Base-by-base conservation (phyloP, 495 filamentous ascomycete species). In the Margaritispora aquatica region DNA sequence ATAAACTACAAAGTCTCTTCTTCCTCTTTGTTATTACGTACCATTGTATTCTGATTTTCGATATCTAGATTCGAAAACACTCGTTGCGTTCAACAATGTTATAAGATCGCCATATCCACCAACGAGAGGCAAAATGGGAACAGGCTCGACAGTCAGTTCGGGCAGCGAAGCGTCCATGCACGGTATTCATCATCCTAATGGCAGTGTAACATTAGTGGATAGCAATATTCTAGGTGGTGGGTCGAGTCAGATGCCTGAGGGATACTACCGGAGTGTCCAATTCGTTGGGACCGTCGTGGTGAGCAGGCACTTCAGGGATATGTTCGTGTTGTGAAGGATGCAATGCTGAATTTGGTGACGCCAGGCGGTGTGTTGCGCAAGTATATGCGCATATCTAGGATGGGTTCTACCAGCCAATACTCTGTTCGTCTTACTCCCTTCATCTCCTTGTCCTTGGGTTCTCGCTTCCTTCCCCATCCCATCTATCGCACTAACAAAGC, bases 211-310 rank as follows among this genome's bases (percentile, higher is more conserved):
- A 17, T 61, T 58, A 31, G 34, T 61, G 23, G 59, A 61, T 58
- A 48, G 2, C 8, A 10, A 34, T 1, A 54, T 54, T 4, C 8
- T 61, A 10, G 59, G 59, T 10, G 59, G 59, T 1, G 59, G 57
- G 24, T 10, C 57, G 11, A 38, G 51, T 11, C 52, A 61, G 15
- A 60, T 66, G 62, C 64, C 64, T 0, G 2, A 31, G 44, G 61
- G 61, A 1, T 67, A 64, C 29, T 64, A 55, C 26, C 36, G 52
- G 2, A 64, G 49, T 55, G 60, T 38, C 50, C 53, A 61, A 13
- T 67, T 64, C 52, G 51, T 67, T 29, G 62, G 64, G 53, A 60
- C 62, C 1, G 58, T 52, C 20, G 26, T 52, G 2, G 46, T 52
- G 27, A 38, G 56, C n/a, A n/a, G n/a, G 5, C 13, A 8, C 38